These are phyloP conservation scores for Nothophytophthora sp. DNA, from an alignment of 352 stramenopile genomes.

Conservation along the genomic window DNA sequence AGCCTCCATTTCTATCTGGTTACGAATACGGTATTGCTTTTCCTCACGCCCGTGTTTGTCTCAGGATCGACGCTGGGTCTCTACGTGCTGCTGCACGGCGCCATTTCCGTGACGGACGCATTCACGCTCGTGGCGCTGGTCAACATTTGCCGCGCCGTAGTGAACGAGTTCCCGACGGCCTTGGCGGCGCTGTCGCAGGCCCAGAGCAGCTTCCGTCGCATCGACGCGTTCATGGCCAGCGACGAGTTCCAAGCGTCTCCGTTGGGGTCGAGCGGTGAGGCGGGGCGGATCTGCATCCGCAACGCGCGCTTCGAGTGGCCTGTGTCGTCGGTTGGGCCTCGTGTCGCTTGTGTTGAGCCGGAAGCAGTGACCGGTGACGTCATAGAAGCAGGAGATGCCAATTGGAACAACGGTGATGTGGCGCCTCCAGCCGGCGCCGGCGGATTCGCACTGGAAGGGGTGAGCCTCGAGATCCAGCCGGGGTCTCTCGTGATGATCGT, in stretches of 20 bases:
- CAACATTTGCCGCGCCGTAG: constrained; percentile 32
- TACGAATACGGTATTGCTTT: constrained; percentile 53
- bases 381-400: constrained; percentile 2
- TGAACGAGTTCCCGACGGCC: constrained; percentile 26
- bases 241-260: constrained; percentile 16
- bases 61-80: constrained; percentile 41
- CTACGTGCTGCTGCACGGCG: constrained; percentile 37
- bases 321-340: background rate
- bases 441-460: constrained; percentile 31
- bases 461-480: constrained; percentile 39
- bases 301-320: constrained; percentile 20
- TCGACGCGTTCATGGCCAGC: constrained; percentile 27
- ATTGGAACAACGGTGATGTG: background rate
- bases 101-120: constrained; percentile 47
- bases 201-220: constrained; percentile 20
- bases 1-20: constrained; percentile 52
- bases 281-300: constrained; percentile 12
- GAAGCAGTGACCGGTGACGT: background rate
- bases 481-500: constrained; percentile 62
- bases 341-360: background rate
- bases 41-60: constrained; percentile 48
- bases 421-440: constrained; percentile 11
- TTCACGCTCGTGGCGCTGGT: constrained; percentile 40
- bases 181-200: constrained; percentile 27
- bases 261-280: background rate